Base-by-base conservation (phyloP, 208 protist genomes). In the Trypanosoma brucei region DNA sequence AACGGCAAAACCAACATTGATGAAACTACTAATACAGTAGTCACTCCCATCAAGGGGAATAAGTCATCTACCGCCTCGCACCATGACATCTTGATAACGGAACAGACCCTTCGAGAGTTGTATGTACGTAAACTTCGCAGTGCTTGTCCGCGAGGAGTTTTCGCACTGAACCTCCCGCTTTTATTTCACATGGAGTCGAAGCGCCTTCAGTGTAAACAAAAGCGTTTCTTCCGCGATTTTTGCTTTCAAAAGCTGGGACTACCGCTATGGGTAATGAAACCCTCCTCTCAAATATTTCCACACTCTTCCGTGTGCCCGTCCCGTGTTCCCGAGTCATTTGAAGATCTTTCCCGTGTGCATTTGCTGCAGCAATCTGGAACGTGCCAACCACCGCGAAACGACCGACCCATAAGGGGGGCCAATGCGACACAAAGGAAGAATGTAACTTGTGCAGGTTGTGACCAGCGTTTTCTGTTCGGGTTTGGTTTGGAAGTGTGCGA, bases 241-340 rank as follows among this genome's bases (percentile, higher is more conserved):
- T 61, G 62, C 55, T 51, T 75, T 22, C 46, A 54, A 13, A 62
- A 62, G 7, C 34, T 68, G 39, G 69, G 58, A 31, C 37, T 59
- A n/a, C 69, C 69, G n/a, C 62, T 42, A 30, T 75, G 69, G 62
- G 34, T 75, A 38, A 62, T 68, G 55, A 62, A 64, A 37, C 69
- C 69, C 0, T 46, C 38, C 3, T 60, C 14, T 36, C 55, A 75
- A 33, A 55, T 75, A 13, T 55, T 75, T 42, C 69, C 69, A 36
- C 69, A 65, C 45, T 75, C 62, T 13, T 14, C 40, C 22, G 36
- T 64, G 34, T 42, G 64, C 38, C 60, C 62, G 50, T 75, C 69
- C 2, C 59, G 38, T 13, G 30, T 66, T 0, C 54, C 54, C n/a
- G 67, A 66, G n/a, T 44, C 50, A 11, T 31, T n/a, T 8, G 39